phyloP scores from a whole-genome alignment of 371 early-diverging fungal genomes.

The Nematocida ausubeli region DNA sequence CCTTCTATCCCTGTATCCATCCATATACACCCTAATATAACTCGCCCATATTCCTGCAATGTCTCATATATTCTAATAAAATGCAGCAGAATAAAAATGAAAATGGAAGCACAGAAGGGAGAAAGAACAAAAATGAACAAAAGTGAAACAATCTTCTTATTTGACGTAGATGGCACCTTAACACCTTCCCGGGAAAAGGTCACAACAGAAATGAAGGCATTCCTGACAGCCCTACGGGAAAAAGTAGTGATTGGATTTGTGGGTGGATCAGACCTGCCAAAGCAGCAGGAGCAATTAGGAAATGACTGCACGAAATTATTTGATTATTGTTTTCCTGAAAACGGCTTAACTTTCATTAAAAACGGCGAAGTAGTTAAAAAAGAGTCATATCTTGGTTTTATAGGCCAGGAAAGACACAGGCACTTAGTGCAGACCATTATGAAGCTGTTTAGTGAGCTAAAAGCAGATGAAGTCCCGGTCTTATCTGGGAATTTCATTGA shows the following conservation, averaged over 20 bases:
- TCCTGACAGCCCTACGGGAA: slow-evolving; percentile 77
- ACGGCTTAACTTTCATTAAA: slow-evolving; percentile 90
- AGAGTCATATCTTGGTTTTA: slow-evolving; percentile 80
- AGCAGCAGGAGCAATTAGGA: slow-evolving; percentile 96
- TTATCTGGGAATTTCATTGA: slow-evolving; percentile 93
- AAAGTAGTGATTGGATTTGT: slow-evolving; percentile 91
- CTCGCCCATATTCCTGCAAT: no score
- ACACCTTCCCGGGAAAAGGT: slow-evolving; percentile 74
- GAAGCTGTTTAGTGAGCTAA: slow-evolving; percentile 81
- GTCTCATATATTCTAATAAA: neutral
- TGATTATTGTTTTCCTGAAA: slow-evolving; percentile 96
- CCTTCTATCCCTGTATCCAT: no score
- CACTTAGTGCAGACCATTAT: slow-evolving; percentile 85
- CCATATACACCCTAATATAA: no score
- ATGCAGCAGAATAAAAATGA: neutral
- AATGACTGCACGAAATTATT: slow-evolving; percentile 77
- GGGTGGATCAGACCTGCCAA: slow-evolving; percentile 89
- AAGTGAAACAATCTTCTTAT: slow-evolving; percentile 71
- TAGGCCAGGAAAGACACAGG: slow-evolving; percentile 92
- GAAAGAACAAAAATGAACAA: neutral
- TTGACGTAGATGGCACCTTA: slow-evolving; percentile 98
- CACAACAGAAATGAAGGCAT: slow-evolving; percentile 75
- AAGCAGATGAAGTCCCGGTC: slow-evolving; percentile 29
- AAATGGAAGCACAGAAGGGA: neutral
- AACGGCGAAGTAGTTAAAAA: slow-evolving; percentile 69